These are phyloP conservation scores for Chenopodium formosanum DNA, from an alignment of 148 eudicot species.

Conservation along the genomic window DNA sequence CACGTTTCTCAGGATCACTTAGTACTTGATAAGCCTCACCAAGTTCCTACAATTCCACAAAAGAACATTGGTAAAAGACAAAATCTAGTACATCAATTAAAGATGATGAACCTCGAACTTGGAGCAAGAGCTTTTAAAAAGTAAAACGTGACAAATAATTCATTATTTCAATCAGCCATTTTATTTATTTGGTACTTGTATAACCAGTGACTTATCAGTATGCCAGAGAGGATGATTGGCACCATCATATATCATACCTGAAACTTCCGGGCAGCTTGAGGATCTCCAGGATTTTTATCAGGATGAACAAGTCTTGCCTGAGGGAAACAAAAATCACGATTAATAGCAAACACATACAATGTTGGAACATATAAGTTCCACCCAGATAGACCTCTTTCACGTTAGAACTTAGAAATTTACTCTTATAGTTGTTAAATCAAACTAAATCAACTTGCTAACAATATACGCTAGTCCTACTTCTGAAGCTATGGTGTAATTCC, in stretches of 20 bases:
- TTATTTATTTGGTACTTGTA: not conserved
- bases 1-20: constrained; percentile 81
- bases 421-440: not conserved
- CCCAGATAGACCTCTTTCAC: not conserved
- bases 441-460: not conserved
- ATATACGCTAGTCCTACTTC: not conserved
- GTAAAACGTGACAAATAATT: no score
- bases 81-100: not conserved
- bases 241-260: constrained; percentile 44
- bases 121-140: not conserved
- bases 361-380: not conserved
- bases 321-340: not conserved
- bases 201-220: not conserved
- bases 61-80: constrained; percentile 1
- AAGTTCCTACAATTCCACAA: constrained; percentile 52
- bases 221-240: constrained; percentile 10
- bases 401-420: not conserved
- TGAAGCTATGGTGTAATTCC: not conserved
- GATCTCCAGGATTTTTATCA: constrained; percentile 90
- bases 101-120: not conserved
- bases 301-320: constrained; percentile 95
- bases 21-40: constrained; percentile 97
- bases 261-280: constrained; percentile 83
- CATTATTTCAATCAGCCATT: no score
- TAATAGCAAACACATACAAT: not conserved